Evolutionary conservation across 2,329 filamentous ascomycete genomes (phyloP).

Genomic region (Celoporthe dispersa): DNA sequence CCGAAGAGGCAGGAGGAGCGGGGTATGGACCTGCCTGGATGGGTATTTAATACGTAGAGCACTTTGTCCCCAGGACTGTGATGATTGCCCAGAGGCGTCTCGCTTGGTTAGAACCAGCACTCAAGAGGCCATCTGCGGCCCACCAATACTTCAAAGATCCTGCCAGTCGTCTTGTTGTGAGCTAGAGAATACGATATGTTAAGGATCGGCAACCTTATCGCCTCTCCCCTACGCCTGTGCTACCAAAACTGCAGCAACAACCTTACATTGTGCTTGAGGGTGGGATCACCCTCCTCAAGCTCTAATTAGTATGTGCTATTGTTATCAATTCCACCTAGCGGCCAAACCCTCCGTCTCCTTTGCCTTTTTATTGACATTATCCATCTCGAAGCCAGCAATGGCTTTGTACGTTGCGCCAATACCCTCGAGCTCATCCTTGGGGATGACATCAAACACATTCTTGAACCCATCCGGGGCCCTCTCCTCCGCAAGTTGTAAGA

Average conservation of each 20-base stretch:
- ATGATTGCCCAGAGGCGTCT: not conserved
- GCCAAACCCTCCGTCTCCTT: constrained; percentile 39
- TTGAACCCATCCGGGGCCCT: constrained; percentile 46
- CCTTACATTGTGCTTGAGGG: too few species aligned
- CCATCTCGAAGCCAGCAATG: constrained; percentile 51
- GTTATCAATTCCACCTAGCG: constrained; percentile 13
- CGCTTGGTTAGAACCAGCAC: not conserved
- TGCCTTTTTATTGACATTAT: constrained; percentile 47
- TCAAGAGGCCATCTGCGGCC: not conserved
- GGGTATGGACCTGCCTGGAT: not conserved
- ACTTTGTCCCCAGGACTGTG: not conserved
- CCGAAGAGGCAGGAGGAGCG: not conserved
- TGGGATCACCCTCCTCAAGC: too few species aligned
- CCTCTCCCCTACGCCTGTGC: too few species aligned
- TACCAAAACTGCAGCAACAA: too few species aligned
- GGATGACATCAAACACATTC: constrained; percentile 46
- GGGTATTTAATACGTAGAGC: not conserved
- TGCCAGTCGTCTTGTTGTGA: not conserved
- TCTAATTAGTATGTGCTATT: not conserved
- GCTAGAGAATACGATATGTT: not conserved
- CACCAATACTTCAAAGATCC: not conserved
- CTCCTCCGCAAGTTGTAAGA: constrained; percentile 50
- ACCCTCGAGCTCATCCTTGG: constrained; percentile 44
- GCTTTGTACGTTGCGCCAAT: constrained; percentile 44
- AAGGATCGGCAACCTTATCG: too few species aligned